Conservation (phyloP, 2,329 filamentous ascomycete genomes). For the Coniochaeta pulveracea region DNA sequence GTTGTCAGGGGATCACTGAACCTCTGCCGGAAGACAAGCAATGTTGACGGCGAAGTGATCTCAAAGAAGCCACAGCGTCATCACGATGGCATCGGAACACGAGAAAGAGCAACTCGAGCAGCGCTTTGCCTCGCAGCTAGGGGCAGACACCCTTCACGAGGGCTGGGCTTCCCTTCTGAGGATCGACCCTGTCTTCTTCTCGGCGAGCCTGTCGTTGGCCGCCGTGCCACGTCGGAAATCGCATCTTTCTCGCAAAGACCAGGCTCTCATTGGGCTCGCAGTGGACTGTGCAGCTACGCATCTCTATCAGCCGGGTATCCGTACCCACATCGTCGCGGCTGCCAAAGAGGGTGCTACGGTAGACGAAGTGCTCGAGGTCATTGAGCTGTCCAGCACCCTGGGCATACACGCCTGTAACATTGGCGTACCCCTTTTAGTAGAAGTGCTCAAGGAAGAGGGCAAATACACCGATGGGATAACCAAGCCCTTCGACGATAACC, state of each 20-base stretch:
- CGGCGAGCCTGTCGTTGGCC: constrained; percentile 13
- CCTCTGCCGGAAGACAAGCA: no score
- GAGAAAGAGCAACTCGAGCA: no score
- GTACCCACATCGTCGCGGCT: constrained; percentile 25
- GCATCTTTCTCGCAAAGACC: constrained; percentile 26
- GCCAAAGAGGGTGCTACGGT: constrained; percentile 24
- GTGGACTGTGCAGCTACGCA: constrained; percentile 31
- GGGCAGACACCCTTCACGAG: constrained; percentile 11
- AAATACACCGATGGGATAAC: constrained; percentile 16
- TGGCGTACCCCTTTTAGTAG: constrained; percentile 30
- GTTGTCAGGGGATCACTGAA: no score
- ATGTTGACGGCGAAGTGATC: no score
- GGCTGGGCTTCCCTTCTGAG: constrained; percentile 16
- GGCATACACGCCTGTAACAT: constrained; percentile 35
- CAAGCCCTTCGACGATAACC: constrained; percentile 20
- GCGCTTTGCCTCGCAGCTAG: constrained; percentile 12
- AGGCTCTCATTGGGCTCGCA: constrained; percentile 28
- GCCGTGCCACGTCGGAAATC: constrained; percentile 14
- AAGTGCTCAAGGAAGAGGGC: constrained; percentile 32
- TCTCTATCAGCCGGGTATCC: constrained; percentile 29
- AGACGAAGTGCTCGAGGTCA: constrained; percentile 30
- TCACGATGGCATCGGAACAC: no score
- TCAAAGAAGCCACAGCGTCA: no score
- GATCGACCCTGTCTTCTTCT: constrained; percentile 15
- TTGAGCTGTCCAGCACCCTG: constrained; percentile 29